These are phyloP conservation scores for Colletotrichum viniferum DNA, from an alignment of 2,329 filamentous ascomycete genomes.

Conservation along the genomic window DNA sequence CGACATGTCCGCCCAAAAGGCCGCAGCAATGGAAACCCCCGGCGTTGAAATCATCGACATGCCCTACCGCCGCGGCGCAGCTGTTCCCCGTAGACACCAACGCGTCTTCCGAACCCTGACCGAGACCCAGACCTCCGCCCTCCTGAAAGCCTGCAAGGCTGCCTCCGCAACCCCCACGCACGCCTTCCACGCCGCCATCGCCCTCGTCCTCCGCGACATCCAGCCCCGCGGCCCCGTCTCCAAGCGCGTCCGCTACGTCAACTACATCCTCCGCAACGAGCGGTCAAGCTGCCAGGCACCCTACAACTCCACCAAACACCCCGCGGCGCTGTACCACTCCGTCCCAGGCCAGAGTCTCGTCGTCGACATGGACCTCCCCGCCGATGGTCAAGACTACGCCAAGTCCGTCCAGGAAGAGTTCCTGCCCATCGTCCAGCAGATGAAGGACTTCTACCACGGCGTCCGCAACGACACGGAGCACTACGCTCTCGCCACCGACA, in stretches of 20 bases:
- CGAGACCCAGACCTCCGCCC: slow-evolving; percentile 12
- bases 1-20: slow-evolving; percentile 4
- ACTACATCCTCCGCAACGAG: slow-evolving; percentile 37
- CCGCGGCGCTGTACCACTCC: slow-evolving; percentile 35
- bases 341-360: slow-evolving; percentile 28
- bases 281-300: slow-evolving; percentile 27
- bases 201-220: slow-evolving; percentile 31
- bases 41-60: slow-evolving; percentile 19
- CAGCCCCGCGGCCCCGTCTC: neutral
- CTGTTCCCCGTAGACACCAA: slow-evolving; percentile 27
- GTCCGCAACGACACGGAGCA: slow-evolving; percentile 35
- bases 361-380: slow-evolving; percentile 28
- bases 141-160: slow-evolving; percentile 24
- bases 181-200: slow-evolving; percentile 36
- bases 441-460: slow-evolving; percentile 30
- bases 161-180: slow-evolving; percentile 31
- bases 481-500: slow-evolving; percentile 26
- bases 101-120: slow-evolving; percentile 26
- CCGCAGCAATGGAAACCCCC: neutral
- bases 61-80: slow-evolving; percentile 23
- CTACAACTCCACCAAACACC: slow-evolving; percentile 26
- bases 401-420: slow-evolving; percentile 25
- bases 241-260: slow-evolving; percentile 28
- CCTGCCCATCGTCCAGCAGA: slow-evolving; percentile 22
- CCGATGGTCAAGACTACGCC: neutral